Percentiles rank a stretch among this genome's conserved stretches.
Evolutionary conservation across 2,329 filamentous ascomycete species (phyloP).

Genomic region (Xylaria sp.): DNA sequence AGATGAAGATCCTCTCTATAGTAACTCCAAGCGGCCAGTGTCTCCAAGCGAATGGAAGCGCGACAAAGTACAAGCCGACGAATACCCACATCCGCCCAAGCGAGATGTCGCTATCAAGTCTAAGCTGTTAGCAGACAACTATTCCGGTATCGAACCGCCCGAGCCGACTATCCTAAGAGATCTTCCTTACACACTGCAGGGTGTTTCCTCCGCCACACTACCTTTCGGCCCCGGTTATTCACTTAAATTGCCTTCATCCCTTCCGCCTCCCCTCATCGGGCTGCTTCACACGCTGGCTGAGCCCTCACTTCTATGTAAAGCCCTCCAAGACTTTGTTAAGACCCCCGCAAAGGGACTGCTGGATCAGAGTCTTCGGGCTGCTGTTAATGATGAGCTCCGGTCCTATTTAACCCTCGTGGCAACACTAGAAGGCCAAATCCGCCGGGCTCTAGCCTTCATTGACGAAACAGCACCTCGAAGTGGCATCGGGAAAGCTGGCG

Average conservation of each 20-base stretch:
- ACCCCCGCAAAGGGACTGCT: slow-evolving; percentile 83
- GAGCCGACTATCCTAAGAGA: slow-evolving; percentile 76
- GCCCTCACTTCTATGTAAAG: slow-evolving; percentile 88
- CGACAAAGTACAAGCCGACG: slow-evolving; percentile 36
- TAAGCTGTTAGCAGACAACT: slow-evolving; percentile 61
- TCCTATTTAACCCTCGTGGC: slow-evolving; percentile 91
- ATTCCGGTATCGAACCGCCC: slow-evolving; percentile 62
- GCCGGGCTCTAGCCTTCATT: slow-evolving; percentile 77
- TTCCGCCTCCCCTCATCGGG: slow-evolving; percentile 84
- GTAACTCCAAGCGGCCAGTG: slow-evolving; percentile 16
- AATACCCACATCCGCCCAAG: slow-evolving; percentile 37
- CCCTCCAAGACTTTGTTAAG: slow-evolving; percentile 80
- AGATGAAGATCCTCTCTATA: slow-evolving; percentile 29
- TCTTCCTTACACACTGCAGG: slow-evolving; percentile 90
- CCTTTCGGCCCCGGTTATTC: slow-evolving; percentile 72
- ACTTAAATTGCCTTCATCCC: slow-evolving; percentile 75
- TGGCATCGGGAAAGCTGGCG: slow-evolving; percentile 82
- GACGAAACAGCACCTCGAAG: slow-evolving; percentile 69
- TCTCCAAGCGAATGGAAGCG: slow-evolving; percentile 38
- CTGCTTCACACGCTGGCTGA: slow-evolving; percentile 89
- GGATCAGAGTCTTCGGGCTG: slow-evolving; percentile 87
- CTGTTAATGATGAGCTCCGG: slow-evolving; percentile 81
- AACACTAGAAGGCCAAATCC: slow-evolving; percentile 89
- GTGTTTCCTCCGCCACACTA: slow-evolving; percentile 84
- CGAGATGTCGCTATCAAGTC: slow-evolving; percentile 63